Evolutionary conservation across 2,329 filamentous ascomycete genomes (phyloP).

Genomic region (Ophiostoma sp.): DNA sequence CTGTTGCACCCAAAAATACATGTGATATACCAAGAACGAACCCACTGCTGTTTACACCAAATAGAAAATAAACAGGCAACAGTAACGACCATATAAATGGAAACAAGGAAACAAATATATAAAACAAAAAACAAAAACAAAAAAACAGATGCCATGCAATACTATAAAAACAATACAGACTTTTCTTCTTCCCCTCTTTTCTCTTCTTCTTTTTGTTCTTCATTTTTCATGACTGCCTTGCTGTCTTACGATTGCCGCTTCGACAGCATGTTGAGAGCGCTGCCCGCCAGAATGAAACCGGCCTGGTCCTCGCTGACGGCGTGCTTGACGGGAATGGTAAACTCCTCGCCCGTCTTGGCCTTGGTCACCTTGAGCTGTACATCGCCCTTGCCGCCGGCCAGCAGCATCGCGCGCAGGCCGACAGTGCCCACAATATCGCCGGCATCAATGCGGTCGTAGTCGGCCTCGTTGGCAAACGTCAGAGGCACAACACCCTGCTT

Average conservation of each 20-base stretch:
- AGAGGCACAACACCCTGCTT: slow-evolving; percentile 95
- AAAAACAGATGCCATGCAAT: slow-evolving; percentile 11
- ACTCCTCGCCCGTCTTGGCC: slow-evolving; percentile 56
- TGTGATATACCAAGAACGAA: slow-evolving; percentile 1
- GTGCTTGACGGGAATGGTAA: slow-evolving; percentile 74
- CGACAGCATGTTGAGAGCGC: slow-evolving; percentile 84
- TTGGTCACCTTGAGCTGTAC: slow-evolving; percentile 64
- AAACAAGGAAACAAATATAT: not conserved
- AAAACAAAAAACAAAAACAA: not conserved
- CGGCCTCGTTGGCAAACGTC: slow-evolving; percentile 80
- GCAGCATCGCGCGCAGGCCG: slow-evolving; percentile 76
- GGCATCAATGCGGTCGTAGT: slow-evolving; percentile 78
- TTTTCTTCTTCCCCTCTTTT: not conserved
- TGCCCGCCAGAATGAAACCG: slow-evolving; percentile 86
- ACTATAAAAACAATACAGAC: not conserved
- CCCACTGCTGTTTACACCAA: not conserved
- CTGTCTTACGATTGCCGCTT: slow-evolving; percentile 38
- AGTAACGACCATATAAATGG: not conserved
- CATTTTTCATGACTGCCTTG: not conserved
- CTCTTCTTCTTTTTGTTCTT: not conserved
- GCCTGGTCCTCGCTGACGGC: slow-evolving; percentile 86
- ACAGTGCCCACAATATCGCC: slow-evolving; percentile 79
- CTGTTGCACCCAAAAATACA: not conserved
- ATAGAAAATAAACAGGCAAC: not conserved
- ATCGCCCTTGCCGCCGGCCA: slow-evolving; percentile 69